Percentiles rank a stretch among this genome's conserved stretches.
Evolutionary conservation across 2,329 filamentous ascomycete genomes (phyloP).

Genomic region (Cercospora beticola): DNA sequence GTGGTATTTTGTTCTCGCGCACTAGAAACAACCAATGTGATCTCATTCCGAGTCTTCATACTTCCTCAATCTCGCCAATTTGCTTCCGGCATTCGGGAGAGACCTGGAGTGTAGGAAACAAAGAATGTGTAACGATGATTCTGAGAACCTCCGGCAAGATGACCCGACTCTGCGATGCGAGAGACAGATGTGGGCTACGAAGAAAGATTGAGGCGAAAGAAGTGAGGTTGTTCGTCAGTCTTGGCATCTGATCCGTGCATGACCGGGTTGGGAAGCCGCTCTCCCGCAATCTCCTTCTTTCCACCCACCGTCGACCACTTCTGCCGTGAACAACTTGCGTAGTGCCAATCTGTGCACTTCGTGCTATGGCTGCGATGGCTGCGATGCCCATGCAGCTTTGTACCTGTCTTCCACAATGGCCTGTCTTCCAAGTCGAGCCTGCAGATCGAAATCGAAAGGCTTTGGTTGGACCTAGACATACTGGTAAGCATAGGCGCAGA

Average conservation of each 20-base stretch:
- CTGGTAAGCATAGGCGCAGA: background rate
- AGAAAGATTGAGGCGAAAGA: background rate
- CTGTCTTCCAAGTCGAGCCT: background rate
- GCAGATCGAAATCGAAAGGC: conserved; percentile 3
- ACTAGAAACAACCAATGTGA: background rate
- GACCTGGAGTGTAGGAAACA: background rate
- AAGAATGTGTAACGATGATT: background rate
- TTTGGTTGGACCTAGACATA: conserved; percentile 6
- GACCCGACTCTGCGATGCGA: background rate
- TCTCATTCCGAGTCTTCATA: too few relatives aligned
- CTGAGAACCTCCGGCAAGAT: background rate
- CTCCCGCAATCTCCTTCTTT: background rate
- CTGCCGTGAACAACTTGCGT: too few relatives aligned
- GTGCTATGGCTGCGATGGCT: background rate
- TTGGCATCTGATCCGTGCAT: background rate
- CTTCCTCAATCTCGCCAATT: background rate
- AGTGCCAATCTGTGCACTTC: too few relatives aligned
- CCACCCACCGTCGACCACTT: background rate
- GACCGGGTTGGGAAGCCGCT: background rate
- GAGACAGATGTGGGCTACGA: background rate
- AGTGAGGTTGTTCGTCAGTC: background rate
- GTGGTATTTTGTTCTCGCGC: background rate
- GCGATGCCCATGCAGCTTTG: background rate
- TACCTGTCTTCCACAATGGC: background rate
- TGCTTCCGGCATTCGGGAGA: background rate